These are phyloP conservation scores for Thielaviopsis cerberus DNA, from an alignment of 2,329 filamentous ascomycete genomes.

Conservation along the genomic window DNA sequence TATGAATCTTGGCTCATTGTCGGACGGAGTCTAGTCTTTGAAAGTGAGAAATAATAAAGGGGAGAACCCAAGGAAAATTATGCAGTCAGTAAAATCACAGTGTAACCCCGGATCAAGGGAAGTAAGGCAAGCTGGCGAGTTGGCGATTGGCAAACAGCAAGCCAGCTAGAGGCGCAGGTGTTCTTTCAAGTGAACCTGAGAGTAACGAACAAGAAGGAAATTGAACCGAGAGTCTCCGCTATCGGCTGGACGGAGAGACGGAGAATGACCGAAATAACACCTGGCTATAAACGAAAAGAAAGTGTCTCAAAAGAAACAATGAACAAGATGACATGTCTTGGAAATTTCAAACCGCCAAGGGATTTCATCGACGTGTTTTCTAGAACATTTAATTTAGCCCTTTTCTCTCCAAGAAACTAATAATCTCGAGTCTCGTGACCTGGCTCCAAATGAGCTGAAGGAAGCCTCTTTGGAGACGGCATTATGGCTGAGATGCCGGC, in stretches of 20 bases:
- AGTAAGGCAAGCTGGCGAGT: background rate
- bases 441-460: background rate
- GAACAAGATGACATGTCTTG: background rate
- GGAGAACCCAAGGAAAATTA: background rate
- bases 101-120: constrained; percentile 1
- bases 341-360: background rate
- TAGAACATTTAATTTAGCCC: background rate
- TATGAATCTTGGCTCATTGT: background rate
- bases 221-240: constrained; percentile 2
- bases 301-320: background rate
- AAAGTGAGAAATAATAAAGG: background rate
- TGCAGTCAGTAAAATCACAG: no score
- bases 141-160: background rate
- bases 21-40: no score
- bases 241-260: constrained; percentile 4
- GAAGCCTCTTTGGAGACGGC: no score
- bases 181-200: no score
- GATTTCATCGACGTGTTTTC: background rate
- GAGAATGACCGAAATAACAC: background rate
- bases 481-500: background rate
- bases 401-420: no score
- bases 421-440: background rate
- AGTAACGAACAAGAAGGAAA: background rate
- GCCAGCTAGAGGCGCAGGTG: background rate
- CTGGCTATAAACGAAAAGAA: background rate